These are phyloP conservation scores for Colletotrichum graminicola DNA, from an alignment of 2,329 filamentous ascomycete species.

Conservation along the genomic window DNA sequence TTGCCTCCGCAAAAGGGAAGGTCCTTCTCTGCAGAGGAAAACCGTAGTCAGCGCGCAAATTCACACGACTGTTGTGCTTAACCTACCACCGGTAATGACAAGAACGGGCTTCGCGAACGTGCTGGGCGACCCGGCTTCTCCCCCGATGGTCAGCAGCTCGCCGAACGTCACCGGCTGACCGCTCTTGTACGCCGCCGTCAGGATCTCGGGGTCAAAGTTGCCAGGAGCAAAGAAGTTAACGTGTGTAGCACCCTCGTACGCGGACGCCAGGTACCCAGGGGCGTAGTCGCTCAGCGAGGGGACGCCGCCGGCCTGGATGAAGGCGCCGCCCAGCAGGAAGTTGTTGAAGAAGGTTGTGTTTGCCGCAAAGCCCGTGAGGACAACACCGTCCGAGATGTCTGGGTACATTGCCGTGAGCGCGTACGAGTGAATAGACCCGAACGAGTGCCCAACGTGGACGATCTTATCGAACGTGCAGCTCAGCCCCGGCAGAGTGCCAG, in stretches of 20 bases:
- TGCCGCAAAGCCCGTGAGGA: slow-evolving; percentile 71
- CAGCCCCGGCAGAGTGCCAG: slow-evolving; percentile 58
- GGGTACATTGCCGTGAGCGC: slow-evolving; percentile 65
- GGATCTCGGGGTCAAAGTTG: slow-evolving; percentile 66
- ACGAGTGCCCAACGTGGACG: slow-evolving; percentile 74
- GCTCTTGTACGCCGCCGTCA: slow-evolving; percentile 58
- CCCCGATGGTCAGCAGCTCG: slow-evolving; percentile 69
- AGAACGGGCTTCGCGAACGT: slow-evolving; percentile 67
- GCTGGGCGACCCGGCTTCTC: slow-evolving; percentile 50
- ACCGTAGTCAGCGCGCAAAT: not conserved
- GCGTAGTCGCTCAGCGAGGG: slow-evolving; percentile 51
- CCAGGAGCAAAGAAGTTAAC: slow-evolving; percentile 65
- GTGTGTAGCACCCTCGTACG: slow-evolving; percentile 61
- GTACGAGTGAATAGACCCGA: slow-evolving; percentile 71
- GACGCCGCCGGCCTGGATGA: slow-evolving; percentile 56
- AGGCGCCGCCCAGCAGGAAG: slow-evolving; percentile 61
- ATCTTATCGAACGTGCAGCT: slow-evolving; percentile 55
- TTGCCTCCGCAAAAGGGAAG: slow-evolving; percentile 73
- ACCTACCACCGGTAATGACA: slow-evolving; percentile 68
- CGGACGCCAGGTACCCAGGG: slow-evolving; percentile 66
- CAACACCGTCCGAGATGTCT: slow-evolving; percentile 66
- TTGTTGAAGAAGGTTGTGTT: slow-evolving; percentile 58
- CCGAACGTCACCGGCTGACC: slow-evolving; percentile 70
- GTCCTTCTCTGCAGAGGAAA: slow-evolving; percentile 54
- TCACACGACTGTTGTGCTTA: too few relatives aligned